Conservation (phyloP, 2,329 filamentous ascomycete genomes). For the Aspergillus luchuensis region DNA sequence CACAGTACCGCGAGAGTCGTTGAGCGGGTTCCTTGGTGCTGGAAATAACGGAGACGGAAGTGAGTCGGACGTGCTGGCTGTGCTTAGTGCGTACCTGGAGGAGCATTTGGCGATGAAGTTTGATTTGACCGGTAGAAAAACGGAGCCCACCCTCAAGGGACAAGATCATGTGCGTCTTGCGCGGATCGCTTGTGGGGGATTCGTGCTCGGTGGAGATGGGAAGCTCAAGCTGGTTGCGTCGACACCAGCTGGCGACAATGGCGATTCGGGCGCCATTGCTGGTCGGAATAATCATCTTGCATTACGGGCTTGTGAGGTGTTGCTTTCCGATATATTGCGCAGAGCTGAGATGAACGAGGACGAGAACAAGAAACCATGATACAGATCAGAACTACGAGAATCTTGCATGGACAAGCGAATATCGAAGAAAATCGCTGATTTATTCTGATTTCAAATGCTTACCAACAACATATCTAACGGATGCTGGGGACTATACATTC, state of each 20-base stretch:
- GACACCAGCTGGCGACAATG: constrained; percentile 17
- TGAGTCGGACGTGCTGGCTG: constrained; percentile 23
- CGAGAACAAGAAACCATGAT: background rate
- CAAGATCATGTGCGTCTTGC: constrained; percentile 37
- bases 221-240: constrained; percentile 41
- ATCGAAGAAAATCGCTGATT: background rate
- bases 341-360: constrained; percentile 30
- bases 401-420: background rate
- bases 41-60: constrained; percentile 11
- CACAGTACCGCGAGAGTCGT: constrained; percentile 34
- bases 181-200: constrained; percentile 42
- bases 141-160: constrained; percentile 1
- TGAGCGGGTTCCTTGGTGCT: constrained; percentile 24
- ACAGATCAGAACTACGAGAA: background rate
- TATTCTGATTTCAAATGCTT: background rate
- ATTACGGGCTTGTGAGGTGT: constrained; percentile 34
- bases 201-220: constrained; percentile 43
- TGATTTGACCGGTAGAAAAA: constrained; percentile 26
- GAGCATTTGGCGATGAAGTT: constrained; percentile 45
- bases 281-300: constrained; percentile 24
- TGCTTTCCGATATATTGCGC: constrained; percentile 35
- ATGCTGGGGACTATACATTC: constrained; percentile 1
- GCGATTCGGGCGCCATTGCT: constrained; percentile 22
- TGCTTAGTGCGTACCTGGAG: constrained; percentile 39
- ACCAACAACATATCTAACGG: background rate